Evolutionary conservation across 805 yeast genomes (phyloP).

Genomic region (Saccharomycopsis javanensis): DNA sequence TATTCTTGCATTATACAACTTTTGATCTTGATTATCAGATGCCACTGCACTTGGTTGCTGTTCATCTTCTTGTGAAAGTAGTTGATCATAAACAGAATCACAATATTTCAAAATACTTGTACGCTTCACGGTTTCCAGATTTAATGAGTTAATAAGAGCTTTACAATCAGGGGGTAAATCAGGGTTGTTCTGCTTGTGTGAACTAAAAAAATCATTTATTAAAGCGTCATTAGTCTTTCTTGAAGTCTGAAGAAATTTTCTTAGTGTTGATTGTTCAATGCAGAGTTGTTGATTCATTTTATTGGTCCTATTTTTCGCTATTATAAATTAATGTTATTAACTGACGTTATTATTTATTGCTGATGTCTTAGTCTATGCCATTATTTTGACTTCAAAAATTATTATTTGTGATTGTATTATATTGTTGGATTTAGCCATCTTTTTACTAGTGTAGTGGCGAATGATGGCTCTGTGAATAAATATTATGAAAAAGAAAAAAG

Average conservation of each 20-base stretch:
- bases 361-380: too few species aligned
- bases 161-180: neutral
- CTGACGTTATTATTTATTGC: too few species aligned
- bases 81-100: neutral
- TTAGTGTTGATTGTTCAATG: neutral
- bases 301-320: neutral
- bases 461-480: too few species aligned
- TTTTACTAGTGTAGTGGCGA: too few species aligned
- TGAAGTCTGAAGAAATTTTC: neutral
- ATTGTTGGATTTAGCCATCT: too few species aligned
- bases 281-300: neutral
- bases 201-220: neutral
- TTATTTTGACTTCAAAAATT: too few species aligned
- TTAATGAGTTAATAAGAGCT: neutral
- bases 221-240: neutral
- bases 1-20: neutral
- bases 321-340: too few species aligned
- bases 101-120: neutral
- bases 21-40: too few species aligned
- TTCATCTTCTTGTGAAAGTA: neutral
- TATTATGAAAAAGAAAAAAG: too few species aligned
- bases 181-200: neutral
- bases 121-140: neutral
- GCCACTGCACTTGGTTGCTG: too few species aligned
- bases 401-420: too few species aligned